These are phyloP conservation scores for Choiromyces venosus DNA, from an alignment of 495 filamentous ascomycete genomes.

Conservation along the genomic window DNA sequence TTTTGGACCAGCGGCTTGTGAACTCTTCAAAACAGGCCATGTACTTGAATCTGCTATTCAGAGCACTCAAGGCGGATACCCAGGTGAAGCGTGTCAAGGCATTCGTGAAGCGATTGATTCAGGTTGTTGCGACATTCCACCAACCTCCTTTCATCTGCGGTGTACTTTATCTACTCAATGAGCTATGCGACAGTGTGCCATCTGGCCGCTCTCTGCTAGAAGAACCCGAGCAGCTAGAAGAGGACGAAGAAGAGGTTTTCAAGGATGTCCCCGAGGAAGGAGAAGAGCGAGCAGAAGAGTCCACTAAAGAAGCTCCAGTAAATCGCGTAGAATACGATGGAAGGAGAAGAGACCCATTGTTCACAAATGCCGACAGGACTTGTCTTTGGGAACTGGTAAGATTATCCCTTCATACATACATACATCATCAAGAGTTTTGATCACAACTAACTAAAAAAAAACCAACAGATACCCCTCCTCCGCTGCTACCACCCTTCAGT, in stretches of 20 bases:
- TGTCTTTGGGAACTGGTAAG: conserved; percentile 87
- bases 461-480: conserved; percentile 61
- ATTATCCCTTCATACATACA: conserved; percentile 12
- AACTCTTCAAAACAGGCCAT: conserved; percentile 90
- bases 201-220: conserved; percentile 67
- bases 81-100: conserved; percentile 86
- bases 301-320: conserved; percentile 4
- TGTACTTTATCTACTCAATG: conserved; percentile 75
- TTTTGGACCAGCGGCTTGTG: conserved; percentile 80
- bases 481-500: conserved; percentile 91
- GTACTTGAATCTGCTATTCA: conserved; percentile 87
- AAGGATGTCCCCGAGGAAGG: conserved; percentile 60
- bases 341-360: conserved; percentile 81
- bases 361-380: conserved; percentile 80
- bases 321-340: conserved; percentile 61
- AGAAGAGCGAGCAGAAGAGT: conserved; percentile 35
- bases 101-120: conserved; percentile 86
- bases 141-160: conserved; percentile 90
- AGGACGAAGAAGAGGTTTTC: conserved; percentile 59
- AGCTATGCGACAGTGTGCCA: conserved; percentile 69
- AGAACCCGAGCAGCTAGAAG: conserved; percentile 67
- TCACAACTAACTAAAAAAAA: conserved; percentile 12
- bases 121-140: conserved; percentile 72
- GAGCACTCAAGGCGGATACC: conserved; percentile 76
- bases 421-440: background rate